Percentiles rank a stretch among this genome's conserved stretches.
These are phyloP conservation scores for Populus pruinosa DNA, from an alignment of 345 rosid genomes.

Conservation along the genomic window DNA sequence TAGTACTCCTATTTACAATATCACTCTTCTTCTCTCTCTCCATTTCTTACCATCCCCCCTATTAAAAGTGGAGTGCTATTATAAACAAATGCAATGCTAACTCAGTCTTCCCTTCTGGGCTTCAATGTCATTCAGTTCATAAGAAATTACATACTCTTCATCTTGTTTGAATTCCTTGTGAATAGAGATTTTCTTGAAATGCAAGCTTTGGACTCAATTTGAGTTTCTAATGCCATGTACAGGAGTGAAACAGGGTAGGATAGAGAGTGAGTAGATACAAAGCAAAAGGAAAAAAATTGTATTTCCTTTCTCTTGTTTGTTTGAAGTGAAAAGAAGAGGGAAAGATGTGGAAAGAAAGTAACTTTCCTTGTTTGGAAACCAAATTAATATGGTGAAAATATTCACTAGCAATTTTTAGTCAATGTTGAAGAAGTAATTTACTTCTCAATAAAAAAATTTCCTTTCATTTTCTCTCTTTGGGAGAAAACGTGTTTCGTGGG, in stretches of 20 bases:
- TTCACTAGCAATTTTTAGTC: neutral
- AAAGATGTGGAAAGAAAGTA: neutral
- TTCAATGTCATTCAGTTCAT: neutral
- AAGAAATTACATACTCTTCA: neutral
- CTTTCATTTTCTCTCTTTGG: neutral
- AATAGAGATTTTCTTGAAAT: neutral
- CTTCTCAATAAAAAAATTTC: neutral
- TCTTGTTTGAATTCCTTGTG: neutral
- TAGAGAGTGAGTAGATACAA: neutral
- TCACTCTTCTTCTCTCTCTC: neutral
- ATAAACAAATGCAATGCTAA: neutral
- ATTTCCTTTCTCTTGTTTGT: neutral
- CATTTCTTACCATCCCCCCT: neutral
- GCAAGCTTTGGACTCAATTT: neutral
- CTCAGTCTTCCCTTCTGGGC: neutral
- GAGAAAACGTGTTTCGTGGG: neutral
- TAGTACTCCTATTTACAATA: neutral
- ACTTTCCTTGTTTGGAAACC: neutral
- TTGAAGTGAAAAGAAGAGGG: neutral
- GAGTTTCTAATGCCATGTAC: neutral
- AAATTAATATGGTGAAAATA: neutral
- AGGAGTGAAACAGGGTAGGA: neutral
- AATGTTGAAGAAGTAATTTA: neutral
- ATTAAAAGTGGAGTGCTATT: neutral
- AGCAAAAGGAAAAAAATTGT: neutral